Percentiles rank a stretch among this genome's conserved stretches.
phyloP scores from a whole-genome alignment of 176 grass and related monocot species.

The Musa itinerans region DNA sequence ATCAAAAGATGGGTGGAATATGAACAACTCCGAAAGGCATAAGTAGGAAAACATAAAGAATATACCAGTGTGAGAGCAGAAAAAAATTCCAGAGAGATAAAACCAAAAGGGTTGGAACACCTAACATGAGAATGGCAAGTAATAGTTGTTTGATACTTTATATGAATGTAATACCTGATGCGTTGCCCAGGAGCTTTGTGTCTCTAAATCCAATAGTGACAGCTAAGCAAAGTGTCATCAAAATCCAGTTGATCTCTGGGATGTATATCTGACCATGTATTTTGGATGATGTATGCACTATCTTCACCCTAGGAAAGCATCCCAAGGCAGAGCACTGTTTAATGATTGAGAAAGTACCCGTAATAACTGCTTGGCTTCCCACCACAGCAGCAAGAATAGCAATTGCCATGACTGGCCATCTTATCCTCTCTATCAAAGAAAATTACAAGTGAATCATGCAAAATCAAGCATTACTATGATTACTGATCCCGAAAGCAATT shows the following conservation, averaged over 20 bases:
- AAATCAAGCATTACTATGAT: background rate
- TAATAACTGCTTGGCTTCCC: constrained; percentile 85
- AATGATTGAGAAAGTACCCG: constrained; percentile 88
- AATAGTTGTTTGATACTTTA: background rate
- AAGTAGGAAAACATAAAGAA: too few relatives aligned
- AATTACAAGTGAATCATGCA: background rate
- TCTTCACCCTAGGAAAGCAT: constrained; percentile 89
- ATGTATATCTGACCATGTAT: constrained; percentile 93
- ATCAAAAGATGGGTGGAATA: too few relatives aligned
- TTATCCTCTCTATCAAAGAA: constrained; percentile 64
- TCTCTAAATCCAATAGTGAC: constrained; percentile 87
- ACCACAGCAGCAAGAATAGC: constrained; percentile 71
- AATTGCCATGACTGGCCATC: constrained; percentile 87
- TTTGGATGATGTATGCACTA: constrained; percentile 73
- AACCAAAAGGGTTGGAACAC: too few relatives aligned
- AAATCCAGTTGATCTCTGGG: constrained; percentile 90
- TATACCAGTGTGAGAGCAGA: too few relatives aligned
- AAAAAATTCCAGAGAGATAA: too few relatives aligned
- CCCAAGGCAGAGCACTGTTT: constrained; percentile 74
- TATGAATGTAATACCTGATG: constrained; percentile 48
- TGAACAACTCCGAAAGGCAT: too few relatives aligned
- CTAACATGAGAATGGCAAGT: too few relatives aligned
- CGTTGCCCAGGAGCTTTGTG: constrained; percentile 69
- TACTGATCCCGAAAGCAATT: background rate
- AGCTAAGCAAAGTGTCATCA: constrained; percentile 84